Conservation (phyloP, 1,284 basidiomycete species). For the Sanguinoderma infundibulare region DNA sequence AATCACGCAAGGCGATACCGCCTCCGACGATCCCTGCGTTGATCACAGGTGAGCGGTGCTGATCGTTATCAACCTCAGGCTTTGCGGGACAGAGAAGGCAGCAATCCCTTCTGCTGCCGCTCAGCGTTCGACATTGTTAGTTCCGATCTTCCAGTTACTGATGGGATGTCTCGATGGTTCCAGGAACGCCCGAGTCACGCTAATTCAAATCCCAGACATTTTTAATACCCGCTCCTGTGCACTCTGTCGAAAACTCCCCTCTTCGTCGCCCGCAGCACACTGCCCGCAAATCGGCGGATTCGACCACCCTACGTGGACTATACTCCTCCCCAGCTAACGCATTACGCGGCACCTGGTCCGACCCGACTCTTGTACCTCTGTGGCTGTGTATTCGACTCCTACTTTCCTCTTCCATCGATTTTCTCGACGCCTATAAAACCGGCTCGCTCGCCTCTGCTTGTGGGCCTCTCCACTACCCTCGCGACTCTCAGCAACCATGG, state of each 20-base stretch:
- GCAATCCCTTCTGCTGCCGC: not conserved
- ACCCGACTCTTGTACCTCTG: not conserved
- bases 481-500: constrained; percentile 18
- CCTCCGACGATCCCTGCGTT: constrained; percentile 1
- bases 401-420: not conserved
- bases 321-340: not conserved
- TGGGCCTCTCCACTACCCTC: not conserved
- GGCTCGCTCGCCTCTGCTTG: not conserved
- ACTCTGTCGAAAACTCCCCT: not conserved
- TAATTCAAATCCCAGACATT: not conserved
- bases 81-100: no score
- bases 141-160: not conserved
- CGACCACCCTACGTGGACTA: no score
- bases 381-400: not conserved
- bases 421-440: constrained; percentile 13
- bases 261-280: not conserved
- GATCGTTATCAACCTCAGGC: constrained; percentile 6
- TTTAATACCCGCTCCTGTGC: not conserved
- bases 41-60: constrained; percentile 8
- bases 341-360: not conserved
- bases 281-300: not conserved
- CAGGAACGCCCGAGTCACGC: not conserved
- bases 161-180: not conserved
- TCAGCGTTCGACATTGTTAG: not conserved
- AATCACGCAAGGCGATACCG: not conserved